A percentile compares a stretch with the other conserved stretches of the same genome.
phyloP scores from a whole-genome alignment of 306 rosid species.

The Prunus mira region DNA sequence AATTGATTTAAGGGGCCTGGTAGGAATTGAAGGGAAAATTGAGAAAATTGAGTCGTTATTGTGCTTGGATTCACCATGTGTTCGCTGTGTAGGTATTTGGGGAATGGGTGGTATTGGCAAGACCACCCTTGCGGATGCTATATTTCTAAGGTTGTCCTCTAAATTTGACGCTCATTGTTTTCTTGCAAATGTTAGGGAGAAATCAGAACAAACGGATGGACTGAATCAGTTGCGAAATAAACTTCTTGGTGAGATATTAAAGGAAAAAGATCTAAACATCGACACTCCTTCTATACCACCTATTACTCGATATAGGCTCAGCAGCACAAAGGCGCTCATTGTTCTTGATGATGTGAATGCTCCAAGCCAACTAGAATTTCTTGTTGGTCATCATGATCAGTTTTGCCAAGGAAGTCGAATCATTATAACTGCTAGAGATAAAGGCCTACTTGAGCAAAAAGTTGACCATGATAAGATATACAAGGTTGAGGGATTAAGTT shows the following conservation, averaged over 20 bases:
- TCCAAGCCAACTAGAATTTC: neutral
- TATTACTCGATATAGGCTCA: neutral
- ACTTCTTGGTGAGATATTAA: neutral
- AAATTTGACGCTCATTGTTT: neutral
- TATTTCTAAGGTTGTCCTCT: neutral
- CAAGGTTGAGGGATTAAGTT: slow-evolving; percentile 5
- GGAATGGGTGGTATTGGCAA: too few relatives aligned
- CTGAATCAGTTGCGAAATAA: neutral
- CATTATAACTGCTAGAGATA: slow-evolving; percentile 11
- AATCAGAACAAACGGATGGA: neutral
- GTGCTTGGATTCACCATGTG: neutral
- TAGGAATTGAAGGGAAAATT: too few relatives aligned
- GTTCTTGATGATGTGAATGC: neutral
- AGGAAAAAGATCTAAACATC: neutral
- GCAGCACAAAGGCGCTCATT: neutral
- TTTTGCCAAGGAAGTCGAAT: slow-evolving; percentile 6
- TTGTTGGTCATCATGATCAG: neutral
- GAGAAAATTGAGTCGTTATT: too few relatives aligned
- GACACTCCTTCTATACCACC: neutral
- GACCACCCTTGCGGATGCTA: neutral
- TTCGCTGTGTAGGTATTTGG: too few relatives aligned
- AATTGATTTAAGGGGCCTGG: too few relatives aligned
- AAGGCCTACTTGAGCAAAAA: neutral
- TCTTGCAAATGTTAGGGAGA: slow-evolving; percentile 2
- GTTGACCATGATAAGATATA: neutral